Evolutionary conservation across 495 filamentous ascomycete species (phyloP).

Genomic region (Trichoderma gamsii): DNA sequence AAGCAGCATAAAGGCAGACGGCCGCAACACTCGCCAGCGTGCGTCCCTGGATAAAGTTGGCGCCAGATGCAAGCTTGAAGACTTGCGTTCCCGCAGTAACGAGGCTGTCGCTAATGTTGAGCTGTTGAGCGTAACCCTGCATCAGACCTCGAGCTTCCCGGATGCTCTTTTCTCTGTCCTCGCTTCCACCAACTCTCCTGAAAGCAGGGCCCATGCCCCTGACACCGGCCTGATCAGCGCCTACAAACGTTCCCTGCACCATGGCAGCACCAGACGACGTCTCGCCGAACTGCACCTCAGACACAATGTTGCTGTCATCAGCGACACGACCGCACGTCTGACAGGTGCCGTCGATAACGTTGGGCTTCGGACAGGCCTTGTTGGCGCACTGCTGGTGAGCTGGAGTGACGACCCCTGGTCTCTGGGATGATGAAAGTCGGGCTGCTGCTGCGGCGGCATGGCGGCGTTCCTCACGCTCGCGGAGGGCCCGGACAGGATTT

Average conservation of each 20-base stretch:
- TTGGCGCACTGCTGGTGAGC: slow-evolving; percentile 30
- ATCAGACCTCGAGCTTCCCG: slow-evolving; percentile 49
- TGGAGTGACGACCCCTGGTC: background rate
- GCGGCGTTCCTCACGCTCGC: slow-evolving; percentile 16
- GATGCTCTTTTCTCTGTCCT: slow-evolving; percentile 63
- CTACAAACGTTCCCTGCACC: slow-evolving; percentile 85
- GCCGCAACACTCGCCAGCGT: slow-evolving; percentile 77
- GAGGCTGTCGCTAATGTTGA: slow-evolving; percentile 52
- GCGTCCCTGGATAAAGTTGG: slow-evolving; percentile 86
- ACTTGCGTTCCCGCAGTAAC: slow-evolving; percentile 59
- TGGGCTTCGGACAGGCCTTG: slow-evolving; percentile 31
- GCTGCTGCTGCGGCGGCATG: slow-evolving; percentile 2
- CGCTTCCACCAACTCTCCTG: slow-evolving; percentile 42
- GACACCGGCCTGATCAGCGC: slow-evolving; percentile 62
- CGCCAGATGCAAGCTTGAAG: slow-evolving; percentile 69
- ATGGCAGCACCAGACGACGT: slow-evolving; percentile 73
- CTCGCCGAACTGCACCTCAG: slow-evolving; percentile 87
- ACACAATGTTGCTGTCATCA: slow-evolving; percentile 77
- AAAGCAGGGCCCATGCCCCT: slow-evolving; percentile 45
- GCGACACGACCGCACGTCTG: slow-evolving; percentile 75
- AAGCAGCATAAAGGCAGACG: slow-evolving; percentile 81
- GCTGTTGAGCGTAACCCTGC: slow-evolving; percentile 38
- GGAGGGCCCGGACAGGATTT: slow-evolving; percentile 15
- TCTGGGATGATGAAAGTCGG: background rate
- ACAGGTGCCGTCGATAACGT: slow-evolving; percentile 58